Evolutionary conservation across 345 rosid species (phyloP), one percentile per base, ranked within the genome.

Genomic region (Linum lewisii): DNA sequence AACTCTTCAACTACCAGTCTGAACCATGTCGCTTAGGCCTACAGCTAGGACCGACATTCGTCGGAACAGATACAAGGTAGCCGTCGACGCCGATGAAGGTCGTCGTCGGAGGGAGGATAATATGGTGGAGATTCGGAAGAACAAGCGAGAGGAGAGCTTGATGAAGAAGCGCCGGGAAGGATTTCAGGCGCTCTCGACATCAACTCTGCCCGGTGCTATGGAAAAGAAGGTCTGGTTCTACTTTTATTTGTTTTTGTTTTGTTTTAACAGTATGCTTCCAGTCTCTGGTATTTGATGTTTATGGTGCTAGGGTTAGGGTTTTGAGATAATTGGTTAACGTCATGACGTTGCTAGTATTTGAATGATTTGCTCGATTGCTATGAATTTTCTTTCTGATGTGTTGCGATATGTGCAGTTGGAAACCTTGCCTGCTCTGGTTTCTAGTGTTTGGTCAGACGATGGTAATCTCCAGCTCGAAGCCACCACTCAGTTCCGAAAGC

Each of bases 401-500:
- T 42, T 58, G 20, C 15, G 16, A 4, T 36, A 57, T 9, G 29
- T 32, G 47, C 74, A 70, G 74, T 37, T 65, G 63, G 69, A 70
- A 15, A 57, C 59, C 38, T 44, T 65, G 54, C 66, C 74, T 10
- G 53, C 49, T 36, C 56, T 65, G 69, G 62, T 65, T 57, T 61
- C 59, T 22, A 69, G 69, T 6, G 66, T 70, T 24, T 65, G 65
- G 66, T 60, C 74, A 1, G 69, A 61, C 4, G 59, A 65, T 14
- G 26, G 34, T 25, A 57, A 54, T 36, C 21, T 23, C 14, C 74
- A 70, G 66, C 62, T 70, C 3, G 66, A 70, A 60, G 66, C 66
- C 6, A 70, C 74, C 19, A 70, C 66, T 44, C 66, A 60, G 20
- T 65, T 70, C 57, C 61, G 74, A 19, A 70, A 70, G 66, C 66